Conservation (phyloP, 2,329 filamentous ascomycete genomes). For the Grosmannia serpens region DNA sequence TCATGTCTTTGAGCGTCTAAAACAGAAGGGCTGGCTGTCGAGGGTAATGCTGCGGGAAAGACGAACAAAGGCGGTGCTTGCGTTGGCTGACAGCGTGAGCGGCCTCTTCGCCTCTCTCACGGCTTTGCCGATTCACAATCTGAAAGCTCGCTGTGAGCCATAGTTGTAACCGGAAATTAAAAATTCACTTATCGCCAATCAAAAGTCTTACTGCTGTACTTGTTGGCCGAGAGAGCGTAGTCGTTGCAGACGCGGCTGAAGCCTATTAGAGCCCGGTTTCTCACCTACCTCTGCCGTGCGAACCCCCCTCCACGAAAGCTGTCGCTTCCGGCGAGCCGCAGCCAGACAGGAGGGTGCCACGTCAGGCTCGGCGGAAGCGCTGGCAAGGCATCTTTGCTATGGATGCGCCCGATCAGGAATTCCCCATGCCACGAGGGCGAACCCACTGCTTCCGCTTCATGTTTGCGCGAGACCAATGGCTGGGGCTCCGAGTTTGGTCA, state of each 20-base stretch:
- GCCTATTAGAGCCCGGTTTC: not conserved
- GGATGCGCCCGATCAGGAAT: not conserved
- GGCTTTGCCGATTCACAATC: not conserved
- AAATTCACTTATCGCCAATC: not conserved
- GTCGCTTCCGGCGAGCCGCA: not conserved
- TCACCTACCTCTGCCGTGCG: not conserved
- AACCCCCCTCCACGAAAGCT: not conserved
- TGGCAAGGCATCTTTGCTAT: not conserved
- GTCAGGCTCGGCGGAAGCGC: not conserved
- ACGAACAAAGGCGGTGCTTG: not conserved
- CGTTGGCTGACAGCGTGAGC: not conserved
- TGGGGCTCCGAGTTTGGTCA: not conserved
- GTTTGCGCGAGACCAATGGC: not conserved
- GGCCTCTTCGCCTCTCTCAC: not conserved
- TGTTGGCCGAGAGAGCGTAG: not conserved
- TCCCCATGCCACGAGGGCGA: too few species aligned
- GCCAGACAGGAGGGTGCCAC: not conserved
- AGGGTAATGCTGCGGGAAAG: not conserved
- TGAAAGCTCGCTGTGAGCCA: not conserved
- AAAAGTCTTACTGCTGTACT: not conserved
- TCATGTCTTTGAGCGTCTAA: slow-evolving; percentile 83
- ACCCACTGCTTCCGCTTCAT: not conserved
- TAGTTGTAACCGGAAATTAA: not conserved
- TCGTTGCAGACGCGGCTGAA: not conserved
- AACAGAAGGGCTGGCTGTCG: not conserved